A percentile compares a stretch with the other conserved stretches of the same genome.
phyloP scores from a whole-genome alignment of 129 eudicot species.

The Helianthus tuberosus region DNA sequence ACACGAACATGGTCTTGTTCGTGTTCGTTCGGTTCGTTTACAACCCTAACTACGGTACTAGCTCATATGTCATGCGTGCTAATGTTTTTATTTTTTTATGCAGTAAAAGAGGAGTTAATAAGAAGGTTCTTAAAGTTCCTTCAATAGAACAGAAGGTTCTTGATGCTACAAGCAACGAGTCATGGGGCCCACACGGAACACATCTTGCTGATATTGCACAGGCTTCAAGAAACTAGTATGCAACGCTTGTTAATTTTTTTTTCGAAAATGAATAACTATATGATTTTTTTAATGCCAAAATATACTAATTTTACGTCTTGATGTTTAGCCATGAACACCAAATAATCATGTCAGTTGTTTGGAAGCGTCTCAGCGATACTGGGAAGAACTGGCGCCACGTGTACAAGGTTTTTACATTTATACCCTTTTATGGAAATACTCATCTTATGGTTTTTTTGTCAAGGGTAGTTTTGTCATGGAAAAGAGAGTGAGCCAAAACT shows the following conservation, averaged over 20 bases:
- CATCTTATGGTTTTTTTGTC: not conserved
- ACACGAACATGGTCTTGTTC: too few species aligned
- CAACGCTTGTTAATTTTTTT: not conserved
- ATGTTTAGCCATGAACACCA: conserved; percentile 89
- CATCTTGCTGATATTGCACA: conserved; percentile 94
- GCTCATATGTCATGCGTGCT: conserved; percentile 18
- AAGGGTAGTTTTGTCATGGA: not conserved
- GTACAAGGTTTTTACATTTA: conserved; percentile 57
- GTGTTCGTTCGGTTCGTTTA: too few species aligned
- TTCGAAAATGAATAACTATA: not conserved
- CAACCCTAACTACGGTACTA: not conserved
- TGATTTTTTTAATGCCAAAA: conserved; percentile 7
- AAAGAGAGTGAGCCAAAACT: too few species aligned
- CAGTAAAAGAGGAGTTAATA: conserved; percentile 97
- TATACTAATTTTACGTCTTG: conserved; percentile 12
- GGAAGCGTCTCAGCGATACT: conserved; percentile 90
- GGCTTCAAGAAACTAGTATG: conserved; percentile 95
- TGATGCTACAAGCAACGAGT: conserved; percentile 98
- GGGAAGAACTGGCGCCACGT: conserved; percentile 99
- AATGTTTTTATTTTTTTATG: conserved; percentile 8
- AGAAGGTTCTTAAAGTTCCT: conserved; percentile 98
- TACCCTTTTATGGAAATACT: not conserved
- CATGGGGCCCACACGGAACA: conserved; percentile 99
- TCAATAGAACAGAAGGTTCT: conserved; percentile 93
- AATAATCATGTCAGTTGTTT: conserved; percentile 84